A percentile compares a stretch with the other conserved stretches of the same genome.
Evolutionary conservation across 2,329 filamentous ascomycete genomes (phyloP).

Genomic region (Aspergillus sp.): DNA sequence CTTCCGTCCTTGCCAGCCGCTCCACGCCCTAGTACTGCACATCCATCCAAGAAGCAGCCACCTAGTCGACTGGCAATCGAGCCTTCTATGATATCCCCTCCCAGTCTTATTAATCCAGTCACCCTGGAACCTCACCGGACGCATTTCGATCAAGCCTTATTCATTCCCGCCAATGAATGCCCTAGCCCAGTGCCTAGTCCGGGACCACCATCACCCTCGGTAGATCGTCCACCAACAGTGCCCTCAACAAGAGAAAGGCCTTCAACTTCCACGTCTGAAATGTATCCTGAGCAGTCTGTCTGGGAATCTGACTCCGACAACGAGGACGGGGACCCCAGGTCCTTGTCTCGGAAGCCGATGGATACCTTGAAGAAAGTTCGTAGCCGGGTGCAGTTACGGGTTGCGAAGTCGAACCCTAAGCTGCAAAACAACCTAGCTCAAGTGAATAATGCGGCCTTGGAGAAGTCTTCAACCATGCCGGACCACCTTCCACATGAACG

Average conservation of each 20-base stretch:
- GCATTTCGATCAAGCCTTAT: constrained; percentile 41
- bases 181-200: constrained; percentile 39
- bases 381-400: constrained; percentile 39
- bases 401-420: constrained; percentile 37
- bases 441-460: constrained; percentile 18
- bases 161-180: constrained; percentile 39
- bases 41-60: constrained; percentile 23
- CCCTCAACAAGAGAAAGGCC: constrained; percentile 30
- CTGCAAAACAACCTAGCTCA: constrained; percentile 26
- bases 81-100: constrained; percentile 40
- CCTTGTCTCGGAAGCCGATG: constrained; percentile 37
- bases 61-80: constrained; percentile 32
- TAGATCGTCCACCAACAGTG: constrained; percentile 29
- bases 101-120: constrained; percentile 37
- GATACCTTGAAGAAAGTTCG: constrained; percentile 42
- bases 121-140: constrained; percentile 40
- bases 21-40: constrained; percentile 21
- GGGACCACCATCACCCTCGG: constrained; percentile 28
- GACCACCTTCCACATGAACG: constrained; percentile 21
- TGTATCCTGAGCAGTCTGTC: constrained; percentile 37
- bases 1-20: constrained; percentile 32
- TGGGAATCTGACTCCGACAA: constrained; percentile 43
- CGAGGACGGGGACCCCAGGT: constrained; percentile 35
- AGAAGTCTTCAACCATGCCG: constrained; percentile 32
- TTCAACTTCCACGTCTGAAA: constrained; percentile 35